Conservation (phyloP, 1,139 yeast species). For the Blastobotrys apis region DNA sequence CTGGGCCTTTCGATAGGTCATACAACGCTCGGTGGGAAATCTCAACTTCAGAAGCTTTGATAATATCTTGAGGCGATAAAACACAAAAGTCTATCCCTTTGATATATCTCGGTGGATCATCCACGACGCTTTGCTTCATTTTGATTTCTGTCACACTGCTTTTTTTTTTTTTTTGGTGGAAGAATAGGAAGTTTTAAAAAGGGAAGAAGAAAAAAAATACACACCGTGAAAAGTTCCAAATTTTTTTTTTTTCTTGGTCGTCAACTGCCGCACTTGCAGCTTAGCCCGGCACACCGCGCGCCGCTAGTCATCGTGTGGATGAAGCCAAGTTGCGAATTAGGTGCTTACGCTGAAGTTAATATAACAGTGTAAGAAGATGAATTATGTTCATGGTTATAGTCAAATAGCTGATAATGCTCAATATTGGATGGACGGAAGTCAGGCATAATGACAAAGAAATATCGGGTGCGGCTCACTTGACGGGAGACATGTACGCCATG, state of each 20-base stretch:
- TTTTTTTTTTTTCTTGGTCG: conserved; percentile 10
- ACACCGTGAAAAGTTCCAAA: not conserved
- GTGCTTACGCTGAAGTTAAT: no score
- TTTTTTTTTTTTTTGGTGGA: not conserved
- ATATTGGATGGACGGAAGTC: no score
- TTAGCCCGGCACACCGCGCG: not conserved
- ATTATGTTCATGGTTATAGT: no score
- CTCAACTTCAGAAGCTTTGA: conserved; percentile 92
- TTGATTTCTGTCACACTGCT: not conserved
- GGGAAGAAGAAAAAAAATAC: not conserved
- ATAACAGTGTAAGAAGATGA: no score
- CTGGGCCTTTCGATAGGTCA: conserved; percentile 65
- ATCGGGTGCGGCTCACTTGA: no score
- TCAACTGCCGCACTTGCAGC: conserved; percentile 5
- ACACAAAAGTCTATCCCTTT: conserved; percentile 92
- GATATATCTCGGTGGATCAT: conserved; percentile 85
- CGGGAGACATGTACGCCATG: no score
- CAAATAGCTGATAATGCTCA: no score
- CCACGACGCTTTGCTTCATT: conserved; percentile 74
- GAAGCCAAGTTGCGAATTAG: no score
- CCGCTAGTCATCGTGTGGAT: no score
- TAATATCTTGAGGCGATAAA: conserved; percentile 81
- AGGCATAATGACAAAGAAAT: no score
- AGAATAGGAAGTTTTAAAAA: not conserved
- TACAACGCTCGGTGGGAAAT: conserved; percentile 87